phyloP scores from a whole-genome alignment of 257 asterid species.

The Primulina tabacum region DNA sequence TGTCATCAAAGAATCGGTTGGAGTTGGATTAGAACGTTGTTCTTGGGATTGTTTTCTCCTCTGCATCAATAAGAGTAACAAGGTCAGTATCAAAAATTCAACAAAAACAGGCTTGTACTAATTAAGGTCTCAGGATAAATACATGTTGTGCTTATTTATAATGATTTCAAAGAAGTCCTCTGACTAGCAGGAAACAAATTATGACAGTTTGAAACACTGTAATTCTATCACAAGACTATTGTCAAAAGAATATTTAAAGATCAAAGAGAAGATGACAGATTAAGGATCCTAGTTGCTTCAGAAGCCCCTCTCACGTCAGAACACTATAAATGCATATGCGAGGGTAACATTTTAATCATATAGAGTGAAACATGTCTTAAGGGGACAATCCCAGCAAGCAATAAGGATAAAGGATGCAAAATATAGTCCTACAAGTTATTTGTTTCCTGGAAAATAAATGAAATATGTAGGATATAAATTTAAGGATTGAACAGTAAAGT shows the following conservation, averaged over 20 bases:
- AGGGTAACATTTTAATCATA: neutral
- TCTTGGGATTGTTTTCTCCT: constrained; percentile 42
- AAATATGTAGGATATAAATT: neutral
- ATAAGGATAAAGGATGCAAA: neutral
- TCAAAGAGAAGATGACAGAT: neutral
- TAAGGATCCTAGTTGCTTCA: neutral
- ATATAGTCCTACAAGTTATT: too few species aligned
- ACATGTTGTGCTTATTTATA: constrained; percentile 3
- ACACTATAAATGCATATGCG: neutral
- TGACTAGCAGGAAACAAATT: neutral
- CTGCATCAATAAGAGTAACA: constrained; percentile 36
- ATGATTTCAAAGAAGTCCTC: neutral
- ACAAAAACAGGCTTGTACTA: neutral
- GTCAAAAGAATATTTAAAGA: neutral
- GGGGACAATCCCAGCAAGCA: neutral
- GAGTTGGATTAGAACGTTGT: constrained; percentile 41
- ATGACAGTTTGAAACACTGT: neutral
- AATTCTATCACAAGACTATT: neutral
- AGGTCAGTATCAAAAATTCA: constrained; percentile 2
- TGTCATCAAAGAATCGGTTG: constrained; percentile 42
- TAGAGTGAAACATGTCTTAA: neutral
- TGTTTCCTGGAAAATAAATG: neutral
- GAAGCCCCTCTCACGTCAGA: neutral
- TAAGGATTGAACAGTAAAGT: neutral
- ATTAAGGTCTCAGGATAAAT: neutral